Evolutionary conservation across 2,329 filamentous ascomycete species (phyloP).

Genomic region (Exutisphaerella laricina): DNA sequence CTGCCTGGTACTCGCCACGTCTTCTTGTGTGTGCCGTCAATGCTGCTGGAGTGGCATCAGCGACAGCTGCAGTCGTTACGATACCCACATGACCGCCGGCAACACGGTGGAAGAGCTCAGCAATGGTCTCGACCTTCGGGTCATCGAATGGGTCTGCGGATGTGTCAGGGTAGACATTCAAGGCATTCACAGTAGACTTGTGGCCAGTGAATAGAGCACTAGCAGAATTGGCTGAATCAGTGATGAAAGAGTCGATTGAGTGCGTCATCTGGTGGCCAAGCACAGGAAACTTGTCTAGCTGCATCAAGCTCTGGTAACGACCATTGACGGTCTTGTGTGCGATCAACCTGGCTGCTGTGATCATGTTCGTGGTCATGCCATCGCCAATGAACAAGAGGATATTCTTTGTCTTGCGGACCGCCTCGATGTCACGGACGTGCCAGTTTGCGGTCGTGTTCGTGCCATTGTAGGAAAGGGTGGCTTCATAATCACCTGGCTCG

Average conservation of each 20-base stretch:
- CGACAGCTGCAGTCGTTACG: conserved; percentile 74
- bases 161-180: conserved; percentile 76
- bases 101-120: conserved; percentile 68
- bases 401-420: conserved; percentile 64
- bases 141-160: conserved; percentile 70
- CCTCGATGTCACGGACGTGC: conserved; percentile 65
- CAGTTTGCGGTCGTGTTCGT: conserved; percentile 68
- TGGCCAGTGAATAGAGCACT: conserved; percentile 77
- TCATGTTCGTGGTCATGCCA: conserved; percentile 59
- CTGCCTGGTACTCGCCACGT: conserved; percentile 62
- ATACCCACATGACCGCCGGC: conserved; percentile 55
- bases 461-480: conserved; percentile 66
- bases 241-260: conserved; percentile 75
- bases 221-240: conserved; percentile 79
- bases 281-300: conserved; percentile 69
- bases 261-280: conserved; percentile 80
- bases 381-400: conserved; percentile 78
- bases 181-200: conserved; percentile 76
- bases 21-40: conserved; percentile 66
- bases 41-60: conserved; percentile 77
- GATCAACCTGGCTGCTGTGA: conserved; percentile 65
- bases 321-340: conserved; percentile 80
- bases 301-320: conserved; percentile 68
- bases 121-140: conserved; percentile 79
- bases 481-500: conserved; percentile 73